phyloP scores from a whole-genome alignment of 2,329 filamentous ascomycete species.

The Apiospora pterosperma region DNA sequence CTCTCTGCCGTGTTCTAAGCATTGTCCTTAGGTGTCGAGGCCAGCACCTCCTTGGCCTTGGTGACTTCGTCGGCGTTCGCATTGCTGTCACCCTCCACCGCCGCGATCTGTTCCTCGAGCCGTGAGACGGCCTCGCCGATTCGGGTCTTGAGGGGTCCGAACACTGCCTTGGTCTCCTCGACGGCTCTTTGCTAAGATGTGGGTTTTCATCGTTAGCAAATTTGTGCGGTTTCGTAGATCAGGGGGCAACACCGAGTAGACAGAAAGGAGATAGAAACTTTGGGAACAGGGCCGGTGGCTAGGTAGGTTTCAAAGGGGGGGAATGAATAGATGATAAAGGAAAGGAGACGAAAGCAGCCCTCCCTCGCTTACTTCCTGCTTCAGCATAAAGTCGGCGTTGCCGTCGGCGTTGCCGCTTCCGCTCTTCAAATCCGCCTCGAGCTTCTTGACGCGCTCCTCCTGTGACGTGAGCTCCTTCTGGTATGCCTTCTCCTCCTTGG shows the following conservation, averaged over 20 bases:
- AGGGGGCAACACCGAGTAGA: neutral
- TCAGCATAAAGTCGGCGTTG: slow-evolving; percentile 76
- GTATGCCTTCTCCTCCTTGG: slow-evolving; percentile 91
- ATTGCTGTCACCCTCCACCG: slow-evolving; percentile 46
- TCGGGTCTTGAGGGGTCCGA: slow-evolving; percentile 67
- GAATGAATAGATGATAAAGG: neutral
- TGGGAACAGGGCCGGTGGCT: no score
- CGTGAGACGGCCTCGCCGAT: slow-evolving; percentile 69
- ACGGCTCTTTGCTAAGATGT: slow-evolving; percentile 65
- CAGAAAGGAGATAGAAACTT: neutral
- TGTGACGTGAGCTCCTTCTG: slow-evolving; percentile 80
- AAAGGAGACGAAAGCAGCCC: neutral
- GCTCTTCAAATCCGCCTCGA: slow-evolving; percentile 58
- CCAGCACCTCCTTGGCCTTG: slow-evolving; percentile 47
- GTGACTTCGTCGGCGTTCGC: slow-evolving; percentile 46
- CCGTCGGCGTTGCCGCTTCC: slow-evolving; percentile 55
- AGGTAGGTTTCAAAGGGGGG: no score
- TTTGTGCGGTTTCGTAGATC: neutral
- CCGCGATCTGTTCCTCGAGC: slow-evolving; percentile 73
- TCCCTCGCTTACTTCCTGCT: slow-evolving; percentile 69
- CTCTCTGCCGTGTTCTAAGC: neutral
- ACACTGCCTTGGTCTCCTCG: slow-evolving; percentile 84
- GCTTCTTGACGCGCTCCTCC: slow-evolving; percentile 64
- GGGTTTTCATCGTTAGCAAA: neutral
- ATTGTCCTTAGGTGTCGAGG: slow-evolving; percentile 9